Evolutionary conservation across 2,329 filamentous ascomycete genomes (phyloP), one percentile per base, ranked within the genome.

Genomic region (Sporothrix brasiliensis): DNA sequence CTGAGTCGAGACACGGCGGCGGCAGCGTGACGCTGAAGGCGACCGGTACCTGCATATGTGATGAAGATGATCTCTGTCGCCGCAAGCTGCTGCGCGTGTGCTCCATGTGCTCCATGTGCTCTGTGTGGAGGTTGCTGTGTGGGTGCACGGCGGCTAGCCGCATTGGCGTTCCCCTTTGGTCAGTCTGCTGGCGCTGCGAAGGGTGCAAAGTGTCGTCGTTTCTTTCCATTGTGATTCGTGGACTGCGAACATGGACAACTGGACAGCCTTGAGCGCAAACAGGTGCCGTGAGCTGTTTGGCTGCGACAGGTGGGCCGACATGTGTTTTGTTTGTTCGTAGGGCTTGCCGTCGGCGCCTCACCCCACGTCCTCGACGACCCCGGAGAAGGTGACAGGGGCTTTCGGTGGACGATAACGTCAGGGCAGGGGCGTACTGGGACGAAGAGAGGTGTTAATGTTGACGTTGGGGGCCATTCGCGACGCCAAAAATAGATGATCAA

Each of bases 41-140:
- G 30, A 5, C 27, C 19, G 67, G 56, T 69, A 63, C 56, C 56
- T 69, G 67, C 56, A 69, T 69, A 50, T 63, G 67, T 54, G 66
- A 47, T 56, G 52, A 44, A 21, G 34, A 47, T 56, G 21, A 47
- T 10, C 14, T n/a, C 14, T n/a, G 52, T 16, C 21, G 52, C 44
- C 41, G 11, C 14, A 16, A 24, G 24, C 24, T n/a, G n/a, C n/a
- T n/a, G n/a, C n/a, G n/a, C 2, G 4, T 19, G 47, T n/a, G 41
- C 41, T 34, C 9, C 41, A 10, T 9, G 41, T 9, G 41, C 27
- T 34, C 34, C 1, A 34, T 34, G n/a, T 53, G 7, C 49, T 52
- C 6, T 52, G 49, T 52, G 21, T 11, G 30, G 24, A 19, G 44
- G 44, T 19, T 65, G 16, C 47, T 44, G 24, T 61, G 13, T 44